A percentile compares a stretch with the other conserved stretches of the same genome.
Evolutionary conservation across 306 rosid genomes (phyloP).

Genomic region (Lathyrus tuberosus): DNA sequence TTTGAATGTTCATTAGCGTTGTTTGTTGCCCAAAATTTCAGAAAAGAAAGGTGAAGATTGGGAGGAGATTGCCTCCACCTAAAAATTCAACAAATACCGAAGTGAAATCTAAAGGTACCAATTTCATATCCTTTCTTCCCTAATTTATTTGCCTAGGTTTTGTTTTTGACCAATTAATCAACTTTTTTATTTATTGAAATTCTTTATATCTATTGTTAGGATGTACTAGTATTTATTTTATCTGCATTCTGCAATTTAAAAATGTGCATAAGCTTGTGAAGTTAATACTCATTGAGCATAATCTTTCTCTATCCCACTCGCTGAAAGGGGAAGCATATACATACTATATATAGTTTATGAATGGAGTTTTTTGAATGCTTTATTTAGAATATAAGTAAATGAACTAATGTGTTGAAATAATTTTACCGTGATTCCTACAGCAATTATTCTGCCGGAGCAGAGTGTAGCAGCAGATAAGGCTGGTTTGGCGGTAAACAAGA

Average conservation of each 20-base stretch:
- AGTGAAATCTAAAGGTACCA: conserved; percentile 77
- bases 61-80: conserved; percentile 85
- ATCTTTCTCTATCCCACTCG: background rate
- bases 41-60: conserved; percentile 88
- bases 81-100: conserved; percentile 82
- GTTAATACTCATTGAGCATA: background rate
- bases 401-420: conserved; percentile 9
- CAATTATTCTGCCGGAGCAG: conserved; percentile 88
- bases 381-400: background rate
- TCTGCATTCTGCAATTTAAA: background rate
- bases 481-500: conserved; percentile 87
- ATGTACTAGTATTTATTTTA: background rate
- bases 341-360: background rate
- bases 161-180: conserved; percentile 8
- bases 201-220: too few relatives aligned
- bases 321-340: background rate
- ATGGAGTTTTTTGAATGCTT: background rate
- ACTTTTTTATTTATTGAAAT: background rate
- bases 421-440: conserved; percentile 51
- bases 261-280: background rate
- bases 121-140: background rate
- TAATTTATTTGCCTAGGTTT: background rate
- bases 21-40: conserved; percentile 31
- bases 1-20: conserved; percentile 4
- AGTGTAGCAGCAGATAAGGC: conserved; percentile 81